phyloP scores from a whole-genome alignment of 1,139 yeast species.

The Taphrina confusa region DNA sequence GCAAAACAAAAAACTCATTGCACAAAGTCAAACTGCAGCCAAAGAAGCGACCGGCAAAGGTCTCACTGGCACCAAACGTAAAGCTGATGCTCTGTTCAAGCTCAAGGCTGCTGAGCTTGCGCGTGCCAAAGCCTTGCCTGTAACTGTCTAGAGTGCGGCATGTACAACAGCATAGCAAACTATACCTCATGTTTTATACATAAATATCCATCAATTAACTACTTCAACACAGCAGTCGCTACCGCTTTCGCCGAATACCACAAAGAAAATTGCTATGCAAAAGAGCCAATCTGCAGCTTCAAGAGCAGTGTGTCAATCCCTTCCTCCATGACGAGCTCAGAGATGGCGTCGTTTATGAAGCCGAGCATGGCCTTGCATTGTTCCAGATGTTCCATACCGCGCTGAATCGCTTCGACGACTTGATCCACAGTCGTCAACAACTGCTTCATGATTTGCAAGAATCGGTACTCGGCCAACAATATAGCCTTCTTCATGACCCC shows the following conservation, averaged over 20 bases:
- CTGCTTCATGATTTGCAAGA: neutral
- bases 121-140: neutral
- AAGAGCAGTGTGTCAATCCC: neutral
- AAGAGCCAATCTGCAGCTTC: conserved; percentile 5
- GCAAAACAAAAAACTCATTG: neutral
- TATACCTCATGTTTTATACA: neutral
- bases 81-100: conserved; percentile 1
- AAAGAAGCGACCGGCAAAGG: neutral
- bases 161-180: conserved; percentile 1
- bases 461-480: neutral
- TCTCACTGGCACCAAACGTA: neutral
- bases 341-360: neutral
- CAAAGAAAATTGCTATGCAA: neutral
- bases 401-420: neutral
- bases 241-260: neutral
- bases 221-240: neutral
- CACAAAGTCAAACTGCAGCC: no score
- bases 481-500: neutral
- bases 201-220: no score
- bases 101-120: conserved; percentile 13
- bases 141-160: neutral
- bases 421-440: conserved; percentile 2
- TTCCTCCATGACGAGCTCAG: conserved; percentile 1
- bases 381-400: neutral
- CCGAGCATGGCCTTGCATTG: neutral